Evolutionary conservation across 1,139 yeast genomes (phyloP).

Genomic region (Yamadazyma dendronema): DNA sequence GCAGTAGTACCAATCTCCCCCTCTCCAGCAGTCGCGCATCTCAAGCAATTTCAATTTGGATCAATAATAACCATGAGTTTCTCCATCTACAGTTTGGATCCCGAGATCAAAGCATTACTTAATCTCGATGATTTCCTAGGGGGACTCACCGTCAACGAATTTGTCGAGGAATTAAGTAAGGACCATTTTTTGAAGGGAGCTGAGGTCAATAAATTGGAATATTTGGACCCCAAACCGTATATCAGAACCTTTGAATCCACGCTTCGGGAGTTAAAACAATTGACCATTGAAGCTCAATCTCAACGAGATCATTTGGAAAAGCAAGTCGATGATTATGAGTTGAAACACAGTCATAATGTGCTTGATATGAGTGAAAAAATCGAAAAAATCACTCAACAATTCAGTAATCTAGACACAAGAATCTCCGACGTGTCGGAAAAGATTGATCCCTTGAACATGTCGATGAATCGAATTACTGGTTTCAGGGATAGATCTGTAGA

Average conservation of each 20-base stretch:
- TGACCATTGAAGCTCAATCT: slow-evolving; percentile 53
- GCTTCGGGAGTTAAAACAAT: slow-evolving; percentile 61
- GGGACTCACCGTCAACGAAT: slow-evolving; percentile 71
- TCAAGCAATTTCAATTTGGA: too few relatives aligned
- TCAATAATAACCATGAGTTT: slow-evolving; percentile 37
- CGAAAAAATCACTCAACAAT: slow-evolving; percentile 40
- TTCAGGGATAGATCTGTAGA: slow-evolving; percentile 74
- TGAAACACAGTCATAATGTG: slow-evolving; percentile 67
- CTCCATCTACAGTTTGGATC: slow-evolving; percentile 61
- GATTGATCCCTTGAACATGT: slow-evolving; percentile 74
- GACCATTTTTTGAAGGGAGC: slow-evolving; percentile 60
- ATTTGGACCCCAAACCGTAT: slow-evolving; percentile 89
- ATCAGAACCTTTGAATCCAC: slow-evolving; percentile 91
- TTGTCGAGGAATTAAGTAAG: slow-evolving; percentile 78
- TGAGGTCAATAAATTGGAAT: slow-evolving; percentile 53
- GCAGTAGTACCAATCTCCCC: neutral
- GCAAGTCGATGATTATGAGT: slow-evolving; percentile 62
- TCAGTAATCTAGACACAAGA: slow-evolving; percentile 57
- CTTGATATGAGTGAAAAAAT: slow-evolving; percentile 53
- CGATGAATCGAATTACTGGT: slow-evolving; percentile 70
- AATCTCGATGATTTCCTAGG: slow-evolving; percentile 70
- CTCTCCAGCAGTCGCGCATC: neutral
- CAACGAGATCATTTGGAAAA: slow-evolving; percentile 49
- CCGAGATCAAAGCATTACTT: slow-evolving; percentile 64
- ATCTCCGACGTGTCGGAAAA: slow-evolving; percentile 60